These are phyloP conservation scores for Hanseniaspora valbyensis DNA, from an alignment of 805 yeast species.

Conservation along the genomic window DNA sequence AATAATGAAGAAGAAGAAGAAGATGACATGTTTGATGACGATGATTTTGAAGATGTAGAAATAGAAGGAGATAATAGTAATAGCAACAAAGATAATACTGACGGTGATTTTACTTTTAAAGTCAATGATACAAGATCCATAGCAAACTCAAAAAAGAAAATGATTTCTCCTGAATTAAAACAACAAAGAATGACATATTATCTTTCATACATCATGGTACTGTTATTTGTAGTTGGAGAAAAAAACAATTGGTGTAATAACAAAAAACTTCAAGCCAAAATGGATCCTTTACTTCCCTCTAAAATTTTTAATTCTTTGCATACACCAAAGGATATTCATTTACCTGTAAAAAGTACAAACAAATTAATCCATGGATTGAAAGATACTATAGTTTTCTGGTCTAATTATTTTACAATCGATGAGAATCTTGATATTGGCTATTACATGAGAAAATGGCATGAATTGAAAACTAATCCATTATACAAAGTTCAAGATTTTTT, in stretches of 20 bases:
- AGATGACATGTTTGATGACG: conserved; percentile 3
- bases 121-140: background rate
- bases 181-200: conserved; percentile 1
- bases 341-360: conserved; percentile 41
- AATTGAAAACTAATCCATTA: conserved; percentile 18
- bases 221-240: conserved; percentile 42
- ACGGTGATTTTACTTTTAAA: conserved; percentile 11
- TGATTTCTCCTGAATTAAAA: background rate
- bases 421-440: conserved; percentile 26
- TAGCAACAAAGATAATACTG: background rate
- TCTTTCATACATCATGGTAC: conserved; percentile 1
- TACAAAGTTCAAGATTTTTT: conserved; percentile 22
- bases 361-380: conserved; percentile 68
- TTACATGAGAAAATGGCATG: conserved; percentile 40
- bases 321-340: conserved; percentile 33
- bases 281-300: conserved; percentile 41
- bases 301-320: conserved; percentile 38
- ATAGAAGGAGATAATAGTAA: background rate
- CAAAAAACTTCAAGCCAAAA: conserved; percentile 29
- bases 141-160: background rate
- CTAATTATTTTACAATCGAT: conserved; percentile 35
- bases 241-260: conserved; percentile 70
- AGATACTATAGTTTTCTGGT: conserved; percentile 55
- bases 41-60: conserved; percentile 16
- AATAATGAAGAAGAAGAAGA: too few species aligned